Conservation (phyloP, 2,329 filamentous ascomycete species). For the Diaporthe sp. region DNA sequence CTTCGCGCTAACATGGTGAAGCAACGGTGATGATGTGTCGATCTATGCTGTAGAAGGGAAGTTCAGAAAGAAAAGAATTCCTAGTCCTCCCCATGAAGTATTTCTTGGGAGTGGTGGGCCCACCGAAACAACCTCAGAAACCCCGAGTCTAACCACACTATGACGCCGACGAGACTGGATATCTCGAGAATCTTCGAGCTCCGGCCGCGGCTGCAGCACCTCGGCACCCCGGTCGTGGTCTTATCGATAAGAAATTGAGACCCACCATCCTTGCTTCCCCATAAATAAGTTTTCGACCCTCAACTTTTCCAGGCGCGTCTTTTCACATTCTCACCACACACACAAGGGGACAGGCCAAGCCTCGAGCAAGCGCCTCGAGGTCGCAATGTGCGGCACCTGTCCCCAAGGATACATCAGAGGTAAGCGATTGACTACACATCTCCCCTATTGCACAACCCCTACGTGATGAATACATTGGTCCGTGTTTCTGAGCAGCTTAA, state of each 20-base stretch:
- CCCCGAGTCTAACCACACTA: not conserved
- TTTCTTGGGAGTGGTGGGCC: not conserved
- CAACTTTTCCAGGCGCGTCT: constrained; percentile 17
- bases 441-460: constrained; percentile 32
- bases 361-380: not conserved
- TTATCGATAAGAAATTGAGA: constrained; percentile 35
- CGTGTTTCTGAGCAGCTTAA: constrained; percentile 89
- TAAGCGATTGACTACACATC: not conserved
- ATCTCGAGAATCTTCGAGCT: constrained; percentile 36
- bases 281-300: constrained; percentile 12
- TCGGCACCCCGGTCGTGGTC: constrained; percentile 3
- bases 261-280: constrained; percentile 18
- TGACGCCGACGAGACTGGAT: constrained; percentile 32
- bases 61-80: not conserved
- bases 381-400: not conserved
- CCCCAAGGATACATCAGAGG: not conserved
- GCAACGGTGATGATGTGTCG: not conserved
- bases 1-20: constrained; percentile 54
- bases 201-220: not conserved
- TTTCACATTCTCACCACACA: not conserved
- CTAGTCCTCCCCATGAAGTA: not conserved
- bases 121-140: not conserved
- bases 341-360: not conserved
- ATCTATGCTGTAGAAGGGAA: not conserved
- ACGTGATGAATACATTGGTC: constrained; percentile 87